Conservation (phyloP, 2,329 filamentous ascomycete genomes). For the Rasamsonia emersonii region DNA sequence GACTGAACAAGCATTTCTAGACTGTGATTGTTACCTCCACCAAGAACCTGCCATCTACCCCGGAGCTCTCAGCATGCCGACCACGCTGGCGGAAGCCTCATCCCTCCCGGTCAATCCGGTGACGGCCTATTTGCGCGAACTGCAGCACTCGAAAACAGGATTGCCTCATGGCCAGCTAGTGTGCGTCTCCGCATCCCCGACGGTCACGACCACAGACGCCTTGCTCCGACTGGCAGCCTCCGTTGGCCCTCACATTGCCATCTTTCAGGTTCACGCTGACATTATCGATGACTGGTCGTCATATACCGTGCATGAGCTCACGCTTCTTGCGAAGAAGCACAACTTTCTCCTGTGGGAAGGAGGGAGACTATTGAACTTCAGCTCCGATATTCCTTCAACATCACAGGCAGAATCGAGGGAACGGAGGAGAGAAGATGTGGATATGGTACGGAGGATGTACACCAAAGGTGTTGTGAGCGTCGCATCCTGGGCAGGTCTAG, state of each 20-base stretch:
- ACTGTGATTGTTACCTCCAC: too few relatives aligned
- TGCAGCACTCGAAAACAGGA: conserved; percentile 24
- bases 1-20: too few relatives aligned
- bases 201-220: conserved; percentile 48
- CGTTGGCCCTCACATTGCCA: conserved; percentile 52
- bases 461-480: conserved; percentile 29
- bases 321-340: conserved; percentile 25
- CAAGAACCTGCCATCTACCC: too few relatives aligned
- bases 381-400: conserved; percentile 23
- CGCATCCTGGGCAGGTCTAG: conserved; percentile 31
- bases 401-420: conserved; percentile 19
- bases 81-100: too few relatives aligned
- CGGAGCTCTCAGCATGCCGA: too few relatives aligned
- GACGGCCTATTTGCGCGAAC: conserved; percentile 26
- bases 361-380: conserved; percentile 29
- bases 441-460: conserved; percentile 30
- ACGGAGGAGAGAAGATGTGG: conserved; percentile 22
- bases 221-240: conserved; percentile 49
- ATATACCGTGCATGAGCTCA: conserved; percentile 40
- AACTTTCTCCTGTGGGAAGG: conserved; percentile 35
- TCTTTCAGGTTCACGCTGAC: conserved; percentile 55
- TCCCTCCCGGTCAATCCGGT: conserved; percentile 27
- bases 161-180: conserved; percentile 31
- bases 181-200: conserved; percentile 45
- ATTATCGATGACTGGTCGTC: conserved; percentile 54